Evolutionary conservation across 2,329 filamentous ascomycete species (phyloP), one percentile per base, ranked within the genome.

Genomic region (Fusarium subtropicale): DNA sequence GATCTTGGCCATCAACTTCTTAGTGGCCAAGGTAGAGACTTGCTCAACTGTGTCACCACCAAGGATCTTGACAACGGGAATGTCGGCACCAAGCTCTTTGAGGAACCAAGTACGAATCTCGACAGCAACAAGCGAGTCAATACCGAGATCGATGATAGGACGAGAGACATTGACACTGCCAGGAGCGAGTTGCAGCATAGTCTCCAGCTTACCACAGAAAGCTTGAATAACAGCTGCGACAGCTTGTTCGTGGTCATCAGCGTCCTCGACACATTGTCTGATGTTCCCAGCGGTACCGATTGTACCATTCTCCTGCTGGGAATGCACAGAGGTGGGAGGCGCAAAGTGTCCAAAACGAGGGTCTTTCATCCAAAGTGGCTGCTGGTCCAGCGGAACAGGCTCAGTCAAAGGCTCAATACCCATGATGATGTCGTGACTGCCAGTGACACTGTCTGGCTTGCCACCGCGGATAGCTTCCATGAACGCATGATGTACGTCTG

Each of bases 21-120:
- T 48, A 9, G 30, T 41, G 12, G 36, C 44, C 16, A 42, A 30
- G 6, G 36, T 39, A 10, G 45, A 41, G 3, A 42, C 10, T 20
- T 33, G 46, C 34, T 48, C 34, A 42, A 58, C 22, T 24, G 54
- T 28, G 10, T 52, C 47, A 13, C 54, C 33, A 15, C 34, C 31
- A 5, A 58, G 39, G 4, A 20, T 46, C 16, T 53, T 45, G 16
- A 41, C 24, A 1, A 34, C 51, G 12, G 51, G 26, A 10, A 87
- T 78, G 48, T 86, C 80, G 0, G 81, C 74, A 0, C 80, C 66
- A 0, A 74, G 48, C 8, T 82, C 75, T 52, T 84, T 84, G 30
- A 81, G 51, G 66, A 86, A 85, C 85, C 85, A 88, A 7, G 81
- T 76, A 2, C 84, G 80, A 2, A 83, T 81, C 77, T 75, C 74